Evolutionary conservation across 306 rosid species (phyloP).

Genomic region (Medicago truncatula): MtrunA17r5.0-ANR NC_053049.1:40078501-40079000

Average conservation of each 20-base stretch:
- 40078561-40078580: background rate
- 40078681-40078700: background rate
- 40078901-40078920: background rate
- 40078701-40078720: slow-evolving; percentile 19
- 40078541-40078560: background rate
- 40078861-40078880: slow-evolving; percentile 39
- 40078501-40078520: background rate
- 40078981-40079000: slow-evolving; percentile 24
- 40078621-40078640: slow-evolving; percentile 2
- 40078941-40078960: slow-evolving; percentile 20
- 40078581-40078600: background rate
- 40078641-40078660: slow-evolving; percentile 2
- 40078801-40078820: slow-evolving; percentile 43
- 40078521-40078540: background rate
- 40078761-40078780: slow-evolving; percentile 35
- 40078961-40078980: slow-evolving; percentile 28
- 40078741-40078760: slow-evolving; percentile 37
- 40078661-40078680: slow-evolving; percentile 6
- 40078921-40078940: background rate
- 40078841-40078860: slow-evolving; percentile 19
- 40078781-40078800: slow-evolving; percentile 32
- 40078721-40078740: slow-evolving; percentile 42
- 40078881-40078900: slow-evolving; percentile 49
- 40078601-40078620: slow-evolving; percentile 4
- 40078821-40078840: slow-evolving; percentile 27